Evolutionary conservation across 2,329 filamentous ascomycete species (phyloP), one percentile per base, ranked within the genome.

Genomic region (Diaporthe sp.): DNA sequence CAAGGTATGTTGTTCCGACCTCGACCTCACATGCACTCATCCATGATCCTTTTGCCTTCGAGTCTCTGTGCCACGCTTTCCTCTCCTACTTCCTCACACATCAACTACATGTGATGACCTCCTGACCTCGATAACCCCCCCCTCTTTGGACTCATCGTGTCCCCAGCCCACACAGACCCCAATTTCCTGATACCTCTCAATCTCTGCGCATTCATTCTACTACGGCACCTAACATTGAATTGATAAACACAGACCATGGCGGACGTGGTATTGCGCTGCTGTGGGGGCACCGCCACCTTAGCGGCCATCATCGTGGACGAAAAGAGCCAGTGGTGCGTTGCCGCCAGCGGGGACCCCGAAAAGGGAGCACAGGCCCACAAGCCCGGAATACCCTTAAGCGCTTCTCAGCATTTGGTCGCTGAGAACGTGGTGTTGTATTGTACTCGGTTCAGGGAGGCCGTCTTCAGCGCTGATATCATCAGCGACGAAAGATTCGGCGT

Each of bases 401-500:
- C 91, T 17, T 93, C 93, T 3, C 90, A 92, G 34, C 73, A 75
- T 53, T 84, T 93, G 22, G 90, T 96, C n/a, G 93, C 93, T 0
- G 91, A 94, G 82, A 94, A 95, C 77, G 92, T 96, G 7, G 92
- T 95, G 12, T 86, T 94, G 7, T 96, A 95, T 83, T 94, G 92
- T 77, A 91, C 94, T 8, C 91, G 94, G 17, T 95, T 95, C 85
- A 88, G 92, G 42, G 94, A 96, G 82, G 87, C 90, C 0, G 91
- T 96, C 10, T 95, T 95, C 79, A 88, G 95, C 13, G 90, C 93
- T 8, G 94, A 96, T 79, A 86, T 96, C 37, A 86, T 94, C 31
- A 91, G 90, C 67, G 94, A 96, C 80, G 94, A 96, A 82, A 88
- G 94, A 44, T 95, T 96, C 78, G 93, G 93, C 61, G 93, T 95